Base-by-base conservation (phyloP, 2,329 filamentous ascomycete species). In the Verticillium albo-atrum region DNA sequence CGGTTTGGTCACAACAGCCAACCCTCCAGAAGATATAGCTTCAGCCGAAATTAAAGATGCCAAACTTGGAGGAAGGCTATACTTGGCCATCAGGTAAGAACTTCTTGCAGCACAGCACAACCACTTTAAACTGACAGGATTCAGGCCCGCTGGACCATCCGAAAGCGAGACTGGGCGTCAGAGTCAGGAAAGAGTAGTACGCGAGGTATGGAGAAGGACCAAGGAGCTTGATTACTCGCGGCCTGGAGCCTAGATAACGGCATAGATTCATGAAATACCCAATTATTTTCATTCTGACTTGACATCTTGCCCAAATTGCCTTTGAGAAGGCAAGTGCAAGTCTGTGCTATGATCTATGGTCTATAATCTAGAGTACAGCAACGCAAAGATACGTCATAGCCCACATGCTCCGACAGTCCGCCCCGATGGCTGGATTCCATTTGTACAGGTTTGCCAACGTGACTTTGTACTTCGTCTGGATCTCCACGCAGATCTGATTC, bases 121-220 rank as follows among this genome's bases (percentile, higher is more conserved):
- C 35, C 25, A 35, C 14, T 17, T 6, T n/a, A 61, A 14, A 9
- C 61, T 65, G 30, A 67, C 57, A 42, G 2, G 47, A 0, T 4
- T 4, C 57, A 86, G 88, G 65, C 87, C 89, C 4, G 89, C 88
- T 35, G 88, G 87, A 0, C 77, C 85, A 23, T 83, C 82, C 2
- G 70, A 75, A 3, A 80, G 72, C 0, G 89, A 92, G 68, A 87
- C 85, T 2, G 89, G 80, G 6, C 80, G 87, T 17, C 77, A 91
- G 67, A 79, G 82, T 9, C 90, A 92, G 66, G 88, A 91, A 65
- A 78, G 89, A 60, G 83, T 87, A 0, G 87, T 91, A 2, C 78
- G 89, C 51, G 89, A 91, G 67, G 86, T 90, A 1, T 92, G 90
- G 89, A 82, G 81, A 64, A 79, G 89, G 34, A 89, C 91, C 6